Evolutionary conservation across 495 filamentous ascomycete species (phyloP).

Genomic region (Schizothecium vesticola): DNA sequence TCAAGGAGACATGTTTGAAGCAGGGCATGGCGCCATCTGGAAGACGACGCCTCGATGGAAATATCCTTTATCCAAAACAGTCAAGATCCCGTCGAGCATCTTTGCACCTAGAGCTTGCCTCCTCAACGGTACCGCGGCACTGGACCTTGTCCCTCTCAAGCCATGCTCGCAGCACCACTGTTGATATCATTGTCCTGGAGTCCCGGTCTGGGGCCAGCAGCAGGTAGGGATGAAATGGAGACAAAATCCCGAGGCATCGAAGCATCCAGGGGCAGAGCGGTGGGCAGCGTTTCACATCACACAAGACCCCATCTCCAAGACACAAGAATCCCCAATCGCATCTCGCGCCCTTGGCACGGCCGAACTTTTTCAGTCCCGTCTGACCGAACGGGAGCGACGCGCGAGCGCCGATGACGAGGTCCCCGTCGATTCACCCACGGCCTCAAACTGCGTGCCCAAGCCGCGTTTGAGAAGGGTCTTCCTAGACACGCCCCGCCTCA

Average conservation of each 20-base stretch:
- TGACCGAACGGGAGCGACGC: not conserved
- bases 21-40: not conserved
- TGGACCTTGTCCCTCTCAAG: not conserved
- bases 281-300: not conserved
- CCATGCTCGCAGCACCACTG: not conserved
- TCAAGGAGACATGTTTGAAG: not conserved
- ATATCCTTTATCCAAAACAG: not conserved
- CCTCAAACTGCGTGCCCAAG: not conserved
- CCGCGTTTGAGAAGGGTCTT: not conserved
- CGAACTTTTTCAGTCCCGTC: not conserved
- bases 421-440: not conserved
- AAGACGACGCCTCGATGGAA: not conserved
- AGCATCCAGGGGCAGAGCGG: slow-evolving; percentile 4
- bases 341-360: not conserved
- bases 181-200: no score
- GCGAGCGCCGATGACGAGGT: not conserved
- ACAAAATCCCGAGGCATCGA: not conserved
- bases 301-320: not conserved
- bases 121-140: no score
- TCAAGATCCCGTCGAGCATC: not conserved
- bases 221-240: not conserved
- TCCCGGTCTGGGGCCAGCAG: not conserved
- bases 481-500: not conserved
- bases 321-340: not conserved
- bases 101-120: not conserved